Percentiles rank a stretch among this genome's conserved stretches.
Evolutionary conservation across 495 filamentous ascomycete genomes (phyloP).

Genomic region (Aspergillus bertholletiae): DNA sequence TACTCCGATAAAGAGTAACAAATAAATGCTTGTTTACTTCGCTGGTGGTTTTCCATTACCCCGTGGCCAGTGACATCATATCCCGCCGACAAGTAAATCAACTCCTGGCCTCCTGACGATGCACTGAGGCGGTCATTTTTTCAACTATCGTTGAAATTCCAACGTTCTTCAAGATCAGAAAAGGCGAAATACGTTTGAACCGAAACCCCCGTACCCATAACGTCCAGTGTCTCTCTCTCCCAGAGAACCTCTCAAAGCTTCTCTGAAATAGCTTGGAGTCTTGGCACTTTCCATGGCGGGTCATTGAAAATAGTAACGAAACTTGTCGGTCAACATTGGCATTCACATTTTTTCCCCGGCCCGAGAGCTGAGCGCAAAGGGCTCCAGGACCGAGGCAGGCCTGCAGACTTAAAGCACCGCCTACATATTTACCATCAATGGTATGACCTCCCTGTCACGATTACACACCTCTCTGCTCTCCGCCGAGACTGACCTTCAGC

Average conservation of each 20-base stretch:
- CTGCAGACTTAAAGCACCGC: background rate
- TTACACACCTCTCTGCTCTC: background rate
- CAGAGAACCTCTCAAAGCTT: background rate
- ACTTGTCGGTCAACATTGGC: background rate
- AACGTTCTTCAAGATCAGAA: too few relatives aligned
- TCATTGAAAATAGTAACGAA: background rate
- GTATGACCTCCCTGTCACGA: background rate
- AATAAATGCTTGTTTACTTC: background rate
- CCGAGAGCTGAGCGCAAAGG: background rate
- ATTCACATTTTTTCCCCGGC: background rate
- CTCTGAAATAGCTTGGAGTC: background rate
- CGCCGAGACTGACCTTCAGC: conserved; percentile 19
- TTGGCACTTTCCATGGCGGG: background rate
- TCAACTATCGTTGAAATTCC: too few relatives aligned
- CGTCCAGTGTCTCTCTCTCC: background rate
- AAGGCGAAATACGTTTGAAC: too few relatives aligned
- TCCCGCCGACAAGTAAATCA: background rate
- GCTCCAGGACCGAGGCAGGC: background rate
- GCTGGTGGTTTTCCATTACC: background rate
- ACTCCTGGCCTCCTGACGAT: background rate
- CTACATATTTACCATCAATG: background rate
- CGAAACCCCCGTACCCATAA: too few relatives aligned
- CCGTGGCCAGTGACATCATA: conserved; percentile 4
- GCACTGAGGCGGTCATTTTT: background rate
- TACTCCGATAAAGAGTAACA: too few relatives aligned